These are phyloP conservation scores for Colletotrichum siamense DNA, from an alignment of 2,329 filamentous ascomycete species.

Conservation along the genomic window DNA sequence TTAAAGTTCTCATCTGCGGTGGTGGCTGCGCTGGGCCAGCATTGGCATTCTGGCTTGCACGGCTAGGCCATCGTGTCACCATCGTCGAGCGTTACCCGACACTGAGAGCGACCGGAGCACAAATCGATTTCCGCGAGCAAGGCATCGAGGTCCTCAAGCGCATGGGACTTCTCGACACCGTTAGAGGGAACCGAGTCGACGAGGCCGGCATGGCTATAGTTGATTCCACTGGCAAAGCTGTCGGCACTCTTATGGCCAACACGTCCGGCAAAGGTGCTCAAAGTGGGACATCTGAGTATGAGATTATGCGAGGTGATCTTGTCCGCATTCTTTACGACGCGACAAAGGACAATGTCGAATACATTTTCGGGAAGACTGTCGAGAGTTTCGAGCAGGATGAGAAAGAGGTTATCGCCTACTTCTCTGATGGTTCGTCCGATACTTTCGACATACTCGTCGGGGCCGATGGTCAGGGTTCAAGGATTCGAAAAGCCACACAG, in stretches of 20 bases:
- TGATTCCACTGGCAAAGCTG: conserved; percentile 37
- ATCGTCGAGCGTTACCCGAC: conserved; percentile 44
- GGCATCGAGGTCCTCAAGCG: conserved; percentile 54
- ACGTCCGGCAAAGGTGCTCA: conserved; percentile 29
- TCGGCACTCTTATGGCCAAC: not conserved
- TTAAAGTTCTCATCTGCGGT: conserved; percentile 40
- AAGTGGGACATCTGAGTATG: conserved; percentile 52
- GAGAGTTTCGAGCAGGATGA: conserved; percentile 29
- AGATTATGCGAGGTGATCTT: conserved; percentile 61
- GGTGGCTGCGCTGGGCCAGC: conserved; percentile 42
- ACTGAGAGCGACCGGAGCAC: conserved; percentile 53
- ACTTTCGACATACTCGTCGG: conserved; percentile 58
- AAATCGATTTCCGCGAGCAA: conserved; percentile 58
- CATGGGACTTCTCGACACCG: conserved; percentile 54
- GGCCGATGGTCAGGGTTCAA: conserved; percentile 58
- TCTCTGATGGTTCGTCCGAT: conserved; percentile 47
- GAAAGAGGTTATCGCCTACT: conserved; percentile 27
- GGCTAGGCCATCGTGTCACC: conserved; percentile 42
- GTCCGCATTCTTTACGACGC: conserved; percentile 46
- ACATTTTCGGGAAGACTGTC: conserved; percentile 35
- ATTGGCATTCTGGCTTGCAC: conserved; percentile 54
- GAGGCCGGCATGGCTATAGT: conserved; percentile 53
- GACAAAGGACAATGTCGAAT: conserved; percentile 28
- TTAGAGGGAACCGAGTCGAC: conserved; percentile 45
- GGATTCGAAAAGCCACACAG: not conserved